Evolutionary conservation across 1,139 yeast genomes (phyloP).

Genomic region (Saccharomyces hybrid): DNA sequence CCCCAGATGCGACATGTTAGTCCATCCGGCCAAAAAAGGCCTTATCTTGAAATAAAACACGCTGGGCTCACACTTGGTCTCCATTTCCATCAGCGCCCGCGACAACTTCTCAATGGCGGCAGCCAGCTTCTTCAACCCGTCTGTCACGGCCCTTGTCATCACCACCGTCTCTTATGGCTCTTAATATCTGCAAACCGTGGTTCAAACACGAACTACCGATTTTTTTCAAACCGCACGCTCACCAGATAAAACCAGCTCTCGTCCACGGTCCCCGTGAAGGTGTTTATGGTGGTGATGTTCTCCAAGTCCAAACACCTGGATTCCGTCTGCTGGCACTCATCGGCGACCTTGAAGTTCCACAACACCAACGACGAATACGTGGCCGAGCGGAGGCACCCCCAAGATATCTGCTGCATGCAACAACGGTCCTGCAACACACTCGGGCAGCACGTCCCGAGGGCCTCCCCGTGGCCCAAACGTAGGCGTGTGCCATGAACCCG

Average conservation of each 20-base stretch:
- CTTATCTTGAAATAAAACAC: conserved; percentile 78
- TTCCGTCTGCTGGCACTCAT: conserved; percentile 33
- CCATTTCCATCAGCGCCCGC: conserved; percentile 72
- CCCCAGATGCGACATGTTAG: conserved; percentile 83
- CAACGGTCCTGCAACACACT: conserved; percentile 64
- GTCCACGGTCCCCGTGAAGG: conserved; percentile 85
- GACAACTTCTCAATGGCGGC: conserved; percentile 70
- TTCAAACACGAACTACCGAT: conserved; percentile 64
- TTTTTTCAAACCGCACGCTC: conserved; percentile 76
- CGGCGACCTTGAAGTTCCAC: conserved; percentile 73
- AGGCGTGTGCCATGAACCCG: conserved; percentile 78
- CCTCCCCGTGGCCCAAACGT: conserved; percentile 73
- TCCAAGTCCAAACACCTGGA: conserved; percentile 28
- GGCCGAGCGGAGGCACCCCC: conserved; percentile 75
- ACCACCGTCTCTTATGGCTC: conserved; percentile 42
- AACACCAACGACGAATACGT: conserved; percentile 82
- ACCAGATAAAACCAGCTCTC: conserved; percentile 92
- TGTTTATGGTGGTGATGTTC: conserved; percentile 68
- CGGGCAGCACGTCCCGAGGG: conserved; percentile 65
- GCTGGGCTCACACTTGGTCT: conserved; percentile 92
- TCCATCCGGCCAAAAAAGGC: conserved; percentile 92
- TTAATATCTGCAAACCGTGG: conserved; percentile 56
- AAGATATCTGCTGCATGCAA: conserved; percentile 48
- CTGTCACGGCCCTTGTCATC: conserved; percentile 18
- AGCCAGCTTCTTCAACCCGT: conserved; percentile 38